Percentiles rank a stretch among this genome's conserved stretches.
Conservation (phyloP, 2,329 filamentous ascomycete species). For the Tolypocladium ovalisporum region DNA sequence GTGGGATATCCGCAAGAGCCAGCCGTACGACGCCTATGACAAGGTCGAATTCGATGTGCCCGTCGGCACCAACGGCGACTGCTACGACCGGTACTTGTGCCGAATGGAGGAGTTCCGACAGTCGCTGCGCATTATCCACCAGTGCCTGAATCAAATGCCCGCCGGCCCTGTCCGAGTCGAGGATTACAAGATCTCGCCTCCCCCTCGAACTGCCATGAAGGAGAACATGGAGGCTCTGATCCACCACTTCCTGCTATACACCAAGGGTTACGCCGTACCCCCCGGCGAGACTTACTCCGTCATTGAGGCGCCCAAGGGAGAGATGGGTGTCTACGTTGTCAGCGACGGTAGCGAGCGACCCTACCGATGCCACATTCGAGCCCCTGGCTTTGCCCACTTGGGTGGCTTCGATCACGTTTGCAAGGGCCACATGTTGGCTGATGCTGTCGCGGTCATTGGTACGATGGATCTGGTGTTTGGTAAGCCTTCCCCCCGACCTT, state of each 20-base stretch:
- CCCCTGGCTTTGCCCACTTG: slow-evolving; percentile 92
- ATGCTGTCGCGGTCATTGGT: slow-evolving; percentile 91
- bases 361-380: slow-evolving; percentile 94
- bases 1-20: slow-evolving; percentile 92
- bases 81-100: slow-evolving; percentile 97
- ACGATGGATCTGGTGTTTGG: slow-evolving; percentile 87
- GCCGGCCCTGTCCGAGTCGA: slow-evolving; percentile 87
- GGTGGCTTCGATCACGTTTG: slow-evolving; percentile 88
- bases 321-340: slow-evolving; percentile 97
- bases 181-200: slow-evolving; percentile 96
- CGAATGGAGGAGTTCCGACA: slow-evolving; percentile 99
- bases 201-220: slow-evolving; percentile 97
- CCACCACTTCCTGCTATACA: slow-evolving; percentile 97
- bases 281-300: slow-evolving; percentile 96
- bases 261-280: slow-evolving; percentile 94
- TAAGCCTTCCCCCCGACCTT: slow-evolving; percentile 27
- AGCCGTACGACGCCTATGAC: slow-evolving; percentile 96
- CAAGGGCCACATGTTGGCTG: slow-evolving; percentile 85
- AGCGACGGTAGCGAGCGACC: slow-evolving; percentile 93
- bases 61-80: slow-evolving; percentile 93
- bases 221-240: slow-evolving; percentile 99
- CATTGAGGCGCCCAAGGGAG: slow-evolving; percentile 98
- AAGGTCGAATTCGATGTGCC: slow-evolving; percentile 97
- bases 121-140: slow-evolving; percentile 94
- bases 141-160: slow-evolving; percentile 99